A percentile compares a stretch with the other conserved stretches of the same genome.
phyloP scores from a whole-genome alignment of 345 rosid species.

The Pugionium dolabratum region DNA sequence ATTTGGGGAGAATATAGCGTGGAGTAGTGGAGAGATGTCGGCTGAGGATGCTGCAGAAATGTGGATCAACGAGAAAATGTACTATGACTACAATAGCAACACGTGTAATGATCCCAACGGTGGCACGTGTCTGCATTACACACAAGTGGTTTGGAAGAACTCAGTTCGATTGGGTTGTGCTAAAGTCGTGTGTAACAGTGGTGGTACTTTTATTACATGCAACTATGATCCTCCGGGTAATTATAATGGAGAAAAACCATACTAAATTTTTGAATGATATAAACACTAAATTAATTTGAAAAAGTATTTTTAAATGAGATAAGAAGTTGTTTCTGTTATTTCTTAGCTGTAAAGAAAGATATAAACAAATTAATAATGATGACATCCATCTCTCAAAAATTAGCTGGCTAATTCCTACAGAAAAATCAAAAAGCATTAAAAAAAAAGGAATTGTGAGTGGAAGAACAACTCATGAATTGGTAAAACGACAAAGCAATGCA shows the following conservation, averaged over 20 bases:
- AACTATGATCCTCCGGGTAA: slow-evolving; percentile 67
- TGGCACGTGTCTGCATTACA: slow-evolving; percentile 39
- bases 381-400: slow-evolving; percentile 44
- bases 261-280: background rate
- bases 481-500: slow-evolving; percentile 51
- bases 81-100: slow-evolving; percentile 33
- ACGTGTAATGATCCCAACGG: slow-evolving; percentile 37
- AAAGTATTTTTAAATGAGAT: background rate
- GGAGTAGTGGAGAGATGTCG: slow-evolving; percentile 39
- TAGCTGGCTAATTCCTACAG: slow-evolving; percentile 37
- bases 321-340: slow-evolving; percentile 24
- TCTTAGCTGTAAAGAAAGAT: slow-evolving; percentile 37
- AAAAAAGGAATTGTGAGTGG: slow-evolving; percentile 23
- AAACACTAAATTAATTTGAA: too few species aligned
- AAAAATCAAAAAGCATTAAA: background rate
- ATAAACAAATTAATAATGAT: slow-evolving; percentile 26
- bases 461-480: slow-evolving; percentile 37
- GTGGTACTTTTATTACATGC: slow-evolving; percentile 57
- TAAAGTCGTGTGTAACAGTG: slow-evolving; percentile 53
- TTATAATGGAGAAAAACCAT: slow-evolving; percentile 44
- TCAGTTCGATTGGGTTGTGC: slow-evolving; percentile 44
- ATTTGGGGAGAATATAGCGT: slow-evolving; percentile 46
- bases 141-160: slow-evolving; percentile 36
- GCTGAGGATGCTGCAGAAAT: slow-evolving; percentile 37
- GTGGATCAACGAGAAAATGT: slow-evolving; percentile 43